These are phyloP conservation scores for Tritrichomonas musculus DNA, from an alignment of 208 protist genomes.

Conservation along the genomic window DNA sequence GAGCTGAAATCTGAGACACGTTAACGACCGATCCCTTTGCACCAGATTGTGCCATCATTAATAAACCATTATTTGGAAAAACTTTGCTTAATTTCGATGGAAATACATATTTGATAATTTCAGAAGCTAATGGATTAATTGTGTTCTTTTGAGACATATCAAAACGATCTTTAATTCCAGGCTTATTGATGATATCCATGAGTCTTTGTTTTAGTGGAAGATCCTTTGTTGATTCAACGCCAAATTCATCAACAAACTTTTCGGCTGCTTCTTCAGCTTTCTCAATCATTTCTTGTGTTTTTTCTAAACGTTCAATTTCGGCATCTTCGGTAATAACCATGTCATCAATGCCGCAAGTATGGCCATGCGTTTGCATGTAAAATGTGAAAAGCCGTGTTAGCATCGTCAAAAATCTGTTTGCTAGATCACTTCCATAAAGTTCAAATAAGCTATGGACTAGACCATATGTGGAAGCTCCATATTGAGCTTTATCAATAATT, in stretches of 20 bases:
- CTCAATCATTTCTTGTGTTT: neutral
- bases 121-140: slow-evolving; percentile 55
- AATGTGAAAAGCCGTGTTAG: slow-evolving; percentile 83
- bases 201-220: neutral
- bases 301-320: neutral
- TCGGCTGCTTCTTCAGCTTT: neutral
- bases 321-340: slow-evolving; percentile 65
- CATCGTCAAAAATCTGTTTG: slow-evolving; percentile 78
- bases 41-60: slow-evolving; percentile 76
- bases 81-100: slow-evolving; percentile 65
- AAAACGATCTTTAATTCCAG: neutral
- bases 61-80: slow-evolving; percentile 93
- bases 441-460: slow-evolving; percentile 71
- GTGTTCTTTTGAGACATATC: slow-evolving; percentile 42
- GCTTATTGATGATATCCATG: neutral
- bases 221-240: neutral
- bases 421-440: slow-evolving; percentile 78
- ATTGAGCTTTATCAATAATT: slow-evolving; percentile 85
- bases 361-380: slow-evolving; percentile 82
- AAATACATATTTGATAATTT: slow-evolving; percentile 63
- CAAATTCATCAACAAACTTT: slow-evolving; percentile 11
- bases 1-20: slow-evolving; percentile 57
- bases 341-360: slow-evolving; percentile 96
- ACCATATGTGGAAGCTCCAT: slow-evolving; percentile 51
- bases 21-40: slow-evolving; percentile 63